Evolutionary conservation across 495 filamentous ascomycete species (phyloP), one percentile per base, ranked within the genome.

Genomic region (Articulospora tetracladia): DNA sequence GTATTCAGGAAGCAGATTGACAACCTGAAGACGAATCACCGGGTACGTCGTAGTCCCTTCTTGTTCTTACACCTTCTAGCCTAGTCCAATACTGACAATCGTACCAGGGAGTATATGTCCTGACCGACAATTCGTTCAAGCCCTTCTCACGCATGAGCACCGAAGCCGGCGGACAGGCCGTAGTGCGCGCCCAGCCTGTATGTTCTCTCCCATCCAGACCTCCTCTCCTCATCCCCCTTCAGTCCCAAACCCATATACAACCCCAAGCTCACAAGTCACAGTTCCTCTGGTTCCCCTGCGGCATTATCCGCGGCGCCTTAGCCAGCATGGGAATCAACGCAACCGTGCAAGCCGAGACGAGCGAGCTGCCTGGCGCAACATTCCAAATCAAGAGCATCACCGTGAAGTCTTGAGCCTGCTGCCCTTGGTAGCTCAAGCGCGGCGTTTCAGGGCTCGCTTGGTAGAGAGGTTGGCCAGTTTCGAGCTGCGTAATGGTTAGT

Each of bases 1-100:
- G 81, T 97, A 30, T 98, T 97, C 73, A 79, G 91, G 71, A 98
- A 98, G 74, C 94, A 97, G 73, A 87, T 98, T 66, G 94, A 98
- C 71, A 98, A 98, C 75, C 77, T 98, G 44, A 98, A 98, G 77
- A 98, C 94, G 15, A 98, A 98, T 72, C 94, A 98, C 70, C 82
- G 94, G 67, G 90, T 91, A 78, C 19, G 77, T 59, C 23, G 27
- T 55, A n/a, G 25, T 24, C 51, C 48, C 41, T 46, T 47, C 57
- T 57, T 57, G 23, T 49, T 36, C 47, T 32, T 34, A 32, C 41
- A 47, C 20, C 20, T 30, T 59, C 24, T 30, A 30, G 3, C 4
- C 3, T 32, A 6, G 4, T 32, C n/a, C 24, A 44, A 7, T 3
- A 25, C 49, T 60, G 49, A 64, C 28, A 28, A 46, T n/a, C n/a